Evolutionary conservation across 2,329 filamentous ascomycete species (phyloP), one percentile per base, ranked within the genome.

Genomic region (Xylaria sp.): DNA sequence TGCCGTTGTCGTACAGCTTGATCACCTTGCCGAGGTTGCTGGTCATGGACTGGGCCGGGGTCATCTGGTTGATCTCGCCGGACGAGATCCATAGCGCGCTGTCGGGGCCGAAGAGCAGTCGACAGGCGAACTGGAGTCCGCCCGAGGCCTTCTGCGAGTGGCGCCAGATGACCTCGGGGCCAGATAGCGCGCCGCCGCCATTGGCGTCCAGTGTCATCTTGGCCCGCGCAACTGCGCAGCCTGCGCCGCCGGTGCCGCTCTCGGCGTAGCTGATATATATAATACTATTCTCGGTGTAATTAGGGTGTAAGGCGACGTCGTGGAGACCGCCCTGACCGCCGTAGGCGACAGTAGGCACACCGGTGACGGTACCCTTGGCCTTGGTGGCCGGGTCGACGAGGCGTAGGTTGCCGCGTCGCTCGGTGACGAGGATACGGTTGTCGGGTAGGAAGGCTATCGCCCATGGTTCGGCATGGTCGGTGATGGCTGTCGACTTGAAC

Each of bases 41-140:
- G 39, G 60, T 68, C 66, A 68, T 68, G 48, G 66, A 68, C 66
- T 68, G 66, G 28, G 66, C 39, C 31, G 66, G 66, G 39, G 66
- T 68, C 66, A 68, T 68, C 61, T 68, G 66, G 50, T 68, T 68
- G 56, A 68, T 68, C 61, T 68, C 66, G 50, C 66, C 66, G 50
- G 66, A 68, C 55, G 66, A 64, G 66, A 68, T 65, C 66, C 66
- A 68, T 15, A 68, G 50, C 55, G 66, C 56, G 61, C 66, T 61
- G 56, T 68, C 66, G 15, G 66, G 31, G 28, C 66, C 66, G 56
- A 68, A 68, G 48, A 64, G 66, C 51, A 68, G 41, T 55, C 66
- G 66, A 61, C 66, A 68, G 39, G 66, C 66, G 61, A 68, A 68
- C 66, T 68, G 66, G 48, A 68, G 66, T 44, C 66, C 66, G 60